Conservation (phyloP, 345 rosid genomes). For the Iberis pinnata region DNA sequence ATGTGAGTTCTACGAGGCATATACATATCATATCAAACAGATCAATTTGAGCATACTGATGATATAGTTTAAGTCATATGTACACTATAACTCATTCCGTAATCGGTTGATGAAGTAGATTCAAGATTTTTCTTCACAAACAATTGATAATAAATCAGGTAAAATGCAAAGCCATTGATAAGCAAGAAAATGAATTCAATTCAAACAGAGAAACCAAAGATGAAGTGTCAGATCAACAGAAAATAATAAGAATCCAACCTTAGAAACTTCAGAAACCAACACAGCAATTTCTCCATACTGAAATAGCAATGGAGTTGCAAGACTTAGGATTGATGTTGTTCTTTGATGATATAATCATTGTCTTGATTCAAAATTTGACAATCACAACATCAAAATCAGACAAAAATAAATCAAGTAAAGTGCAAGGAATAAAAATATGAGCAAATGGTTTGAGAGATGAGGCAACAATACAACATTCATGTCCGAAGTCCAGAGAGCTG, state of each 20-base stretch:
- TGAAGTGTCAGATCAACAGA: background rate
- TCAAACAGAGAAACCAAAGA: conserved; percentile 8
- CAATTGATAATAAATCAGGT: background rate
- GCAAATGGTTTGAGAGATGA: no score
- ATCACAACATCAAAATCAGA: no score
- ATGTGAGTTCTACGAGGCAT: conserved; percentile 76
- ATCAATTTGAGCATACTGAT: conserved; percentile 39
- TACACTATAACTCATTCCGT: background rate
- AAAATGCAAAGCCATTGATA: background rate
- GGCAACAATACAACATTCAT: no score
- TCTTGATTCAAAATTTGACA: no score
- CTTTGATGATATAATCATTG: no score
- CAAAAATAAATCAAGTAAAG: no score
- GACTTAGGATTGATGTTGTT: no score
- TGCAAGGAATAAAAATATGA: no score
- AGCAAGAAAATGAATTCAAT: conserved; percentile 2
- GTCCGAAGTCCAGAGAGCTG: no score
- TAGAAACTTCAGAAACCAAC: no score
- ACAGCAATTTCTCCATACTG: no score
- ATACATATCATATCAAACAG: conserved; percentile 52
- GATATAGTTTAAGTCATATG: background rate
- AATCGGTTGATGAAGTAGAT: background rate
- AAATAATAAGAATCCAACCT: conserved; percentile 18
- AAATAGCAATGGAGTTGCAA: no score
- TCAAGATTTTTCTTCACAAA: conserved; percentile 1